Base-by-base conservation (phyloP, 805 yeast species). In the Grigorovia jiainica region DNA sequence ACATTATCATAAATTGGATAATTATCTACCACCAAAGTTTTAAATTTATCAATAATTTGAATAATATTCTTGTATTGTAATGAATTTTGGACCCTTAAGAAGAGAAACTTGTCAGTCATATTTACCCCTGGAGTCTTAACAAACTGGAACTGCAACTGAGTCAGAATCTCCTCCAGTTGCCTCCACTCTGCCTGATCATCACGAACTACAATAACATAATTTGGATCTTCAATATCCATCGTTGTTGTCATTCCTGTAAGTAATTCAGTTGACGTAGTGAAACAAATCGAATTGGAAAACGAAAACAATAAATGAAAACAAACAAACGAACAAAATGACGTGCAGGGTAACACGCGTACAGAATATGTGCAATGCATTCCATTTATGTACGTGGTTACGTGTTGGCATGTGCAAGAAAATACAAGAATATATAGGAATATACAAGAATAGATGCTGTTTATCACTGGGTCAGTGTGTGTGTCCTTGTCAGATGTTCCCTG, bases 211-310 rank as follows among this genome's bases (percentile, higher is more conserved):
- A 50, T 24, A 13, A 34, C 53, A 43, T 47, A 57, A 40, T 57
- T 53, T 8, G 64, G 62, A 40, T 52, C 55, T 38, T 58, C 46
- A 42, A 54, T 52, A 18, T 51, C 54, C 17, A 58, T 34, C 5
- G 36, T 34, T 4, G 18, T 17, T 16, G 34, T 35, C 23, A 15
- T 39, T 24, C 32, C 4, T 9, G 20, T 13, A 3, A 36, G 4
- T 4, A 36, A 15, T 6, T 8, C 13, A 20, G 15, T 19, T 19
- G 4, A 20, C 4, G 13, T 3, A 34, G 17, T 21, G 23, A 25
- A 21, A 35, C 15, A 23, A 35, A 3, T 21, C 11, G n/a, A 19
- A 19, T 17, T 13, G 36, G 24, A 34, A 24, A 24, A 24, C 8
- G 27, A 24, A 10, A 3, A 24, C 11, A 24, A 24, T 7, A 7